Base-by-base conservation (phyloP, 768 basidiomycete genomes). In the Suillus americanus region DNA sequence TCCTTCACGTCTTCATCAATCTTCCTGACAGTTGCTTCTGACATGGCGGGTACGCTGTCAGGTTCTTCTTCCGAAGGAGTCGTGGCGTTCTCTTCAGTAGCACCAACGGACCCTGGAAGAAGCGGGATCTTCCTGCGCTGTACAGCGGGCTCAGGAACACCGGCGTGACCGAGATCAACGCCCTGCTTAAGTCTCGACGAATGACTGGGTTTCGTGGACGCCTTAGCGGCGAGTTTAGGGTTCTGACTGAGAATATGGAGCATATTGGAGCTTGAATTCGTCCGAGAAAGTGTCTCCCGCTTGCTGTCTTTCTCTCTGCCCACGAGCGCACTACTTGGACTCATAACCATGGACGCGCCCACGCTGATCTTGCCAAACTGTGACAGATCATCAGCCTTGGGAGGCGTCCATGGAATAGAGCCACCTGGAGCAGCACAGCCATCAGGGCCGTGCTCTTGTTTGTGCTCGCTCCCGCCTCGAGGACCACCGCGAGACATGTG, bases 401-500 rank as follows among this genome's bases (percentile, higher is more conserved):
- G 78, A 46, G 86, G 86, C 33, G 87, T 84, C 28, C 88, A 85
- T 41, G 83, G 61, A 45, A 79, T 77, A 35, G 3, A 2, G 14
- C 7, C 28, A 28, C 14, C 25, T 50, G 25, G 13, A 50, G 89
- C 88, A 41, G 91, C 86, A 95, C 96, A 97, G n/a, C 94, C 93
- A 65, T 99, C 95, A 40, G 90, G 83, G 35, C 87, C 88, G 61
- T 83, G 79, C 63, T 86, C 86, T 10, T 84, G 83, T 48, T 81
- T 83, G 65, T 90, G 85, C 9, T 92, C 86, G n/a, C 86, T 88
- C 45, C 95, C 97, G 51, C 95, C 89, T 61, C 94, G 86, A 64
- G 96, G 98, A 48, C 94, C 92, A 46, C 92, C 90, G 51, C 96
- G 90, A 28, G 94, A 95, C 87, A 96, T 94, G 75, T 85, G 88